Evolutionary conservation across 768 basidiomycete species (phyloP).

Genomic region (Leccinum incarnatum): DNA sequence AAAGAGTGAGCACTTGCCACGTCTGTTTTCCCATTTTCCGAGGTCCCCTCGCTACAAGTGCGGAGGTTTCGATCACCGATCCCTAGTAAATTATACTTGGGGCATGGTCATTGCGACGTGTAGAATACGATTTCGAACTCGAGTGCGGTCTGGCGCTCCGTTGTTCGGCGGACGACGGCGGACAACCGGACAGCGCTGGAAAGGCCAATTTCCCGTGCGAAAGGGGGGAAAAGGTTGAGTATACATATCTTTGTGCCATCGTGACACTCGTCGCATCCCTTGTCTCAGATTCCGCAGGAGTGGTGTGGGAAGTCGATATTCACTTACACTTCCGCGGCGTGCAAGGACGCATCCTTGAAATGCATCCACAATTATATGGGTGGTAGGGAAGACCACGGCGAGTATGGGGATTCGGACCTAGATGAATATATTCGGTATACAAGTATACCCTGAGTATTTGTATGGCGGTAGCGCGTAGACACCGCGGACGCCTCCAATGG

Average conservation of each 20-base stretch:
- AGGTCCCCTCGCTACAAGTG: background rate
- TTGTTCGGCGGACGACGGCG: no score
- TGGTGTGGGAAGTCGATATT: background rate
- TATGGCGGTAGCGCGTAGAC: background rate
- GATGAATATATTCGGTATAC: background rate
- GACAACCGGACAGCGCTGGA: no score
- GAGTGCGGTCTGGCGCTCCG: background rate
- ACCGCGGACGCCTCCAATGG: background rate
- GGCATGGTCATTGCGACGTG: background rate
- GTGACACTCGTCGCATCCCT: background rate
- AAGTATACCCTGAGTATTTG: background rate
- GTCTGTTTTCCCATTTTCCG: background rate
- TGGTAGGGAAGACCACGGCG: background rate
- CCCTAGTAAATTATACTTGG: background rate
- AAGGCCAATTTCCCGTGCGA: background rate
- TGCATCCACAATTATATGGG: background rate
- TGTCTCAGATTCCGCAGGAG: background rate
- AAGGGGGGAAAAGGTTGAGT: background rate
- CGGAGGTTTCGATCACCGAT: background rate
- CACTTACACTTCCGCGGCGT: background rate
- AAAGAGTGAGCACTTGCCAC: background rate
- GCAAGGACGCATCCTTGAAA: background rate
- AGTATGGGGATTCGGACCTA: no score
- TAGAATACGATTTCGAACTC: background rate
- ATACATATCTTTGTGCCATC: background rate